phyloP scores from a whole-genome alignment of 2,329 filamentous ascomycete species.

The Plenodomus biglobosus region DNA sequence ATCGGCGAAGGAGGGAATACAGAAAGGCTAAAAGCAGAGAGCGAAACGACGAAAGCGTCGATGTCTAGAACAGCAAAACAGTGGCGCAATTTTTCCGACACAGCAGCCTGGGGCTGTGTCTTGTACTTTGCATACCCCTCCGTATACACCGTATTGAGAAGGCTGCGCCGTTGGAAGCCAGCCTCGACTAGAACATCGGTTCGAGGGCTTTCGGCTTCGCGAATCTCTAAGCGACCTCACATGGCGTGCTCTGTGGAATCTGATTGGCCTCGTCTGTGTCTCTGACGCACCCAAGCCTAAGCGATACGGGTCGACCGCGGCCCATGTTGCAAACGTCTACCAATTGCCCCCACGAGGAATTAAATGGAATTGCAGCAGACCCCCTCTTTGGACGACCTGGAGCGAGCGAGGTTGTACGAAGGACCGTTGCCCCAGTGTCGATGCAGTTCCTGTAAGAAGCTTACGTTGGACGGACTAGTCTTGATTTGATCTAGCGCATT shows the following conservation, averaged over 20 bases:
- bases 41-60: not conserved
- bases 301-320: not conserved
- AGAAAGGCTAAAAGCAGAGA: conserved; percentile 1
- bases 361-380: no score
- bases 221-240: conserved; percentile 18
- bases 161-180: not conserved
- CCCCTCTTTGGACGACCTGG: no score
- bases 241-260: not conserved
- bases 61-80: not conserved
- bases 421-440: no score
- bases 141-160: conserved; percentile 18
- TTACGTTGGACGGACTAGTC: no score
- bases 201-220: not conserved
- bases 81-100: conserved; percentile 1
- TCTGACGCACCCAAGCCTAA: not conserved
- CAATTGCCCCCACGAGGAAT: no score
- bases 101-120: conserved; percentile 3
- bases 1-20: not conserved
- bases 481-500: no score
- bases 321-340: not conserved
- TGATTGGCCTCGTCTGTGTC: conserved; percentile 12
- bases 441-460: no score
- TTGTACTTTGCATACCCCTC: conserved; percentile 7
- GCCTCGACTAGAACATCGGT: not conserved
- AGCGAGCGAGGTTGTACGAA: no score